Percentiles rank a stretch among this genome's conserved stretches.
These are phyloP conservation scores for Ashbya aceris DNA, from an alignment of 1,139 yeast genomes.

Conservation along the genomic window DNA sequence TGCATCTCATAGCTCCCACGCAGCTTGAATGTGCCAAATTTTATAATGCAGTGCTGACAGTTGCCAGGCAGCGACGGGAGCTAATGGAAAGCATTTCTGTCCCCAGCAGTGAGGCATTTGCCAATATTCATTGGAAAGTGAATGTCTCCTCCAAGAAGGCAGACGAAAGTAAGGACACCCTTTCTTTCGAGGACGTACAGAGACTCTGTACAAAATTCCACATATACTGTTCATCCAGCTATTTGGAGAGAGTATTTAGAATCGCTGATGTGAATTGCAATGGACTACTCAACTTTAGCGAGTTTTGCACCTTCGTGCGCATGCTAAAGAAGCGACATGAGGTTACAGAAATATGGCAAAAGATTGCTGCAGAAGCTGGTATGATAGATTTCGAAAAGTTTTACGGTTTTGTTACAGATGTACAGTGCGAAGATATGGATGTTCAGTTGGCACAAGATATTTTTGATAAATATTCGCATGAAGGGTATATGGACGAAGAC, in stretches of 20 bases:
- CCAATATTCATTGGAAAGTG: slow-evolving; percentile 48
- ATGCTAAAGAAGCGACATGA: slow-evolving; percentile 44
- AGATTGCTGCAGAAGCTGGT: slow-evolving; percentile 6
- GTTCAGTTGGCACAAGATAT: slow-evolving; percentile 30
- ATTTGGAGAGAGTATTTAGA: slow-evolving; percentile 37
- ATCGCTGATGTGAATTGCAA: slow-evolving; percentile 40
- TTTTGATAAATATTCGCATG: slow-evolving; percentile 38
- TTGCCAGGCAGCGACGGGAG: slow-evolving; percentile 42
- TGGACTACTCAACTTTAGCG: slow-evolving; percentile 50
- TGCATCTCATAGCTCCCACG: slow-evolving; percentile 70
- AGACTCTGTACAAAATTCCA: slow-evolving; percentile 59
- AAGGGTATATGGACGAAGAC: slow-evolving; percentile 18
- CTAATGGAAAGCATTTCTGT: slow-evolving; percentile 44
- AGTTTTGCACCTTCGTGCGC: slow-evolving; percentile 65
- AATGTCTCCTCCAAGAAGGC: slow-evolving; percentile 35
- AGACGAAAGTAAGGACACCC: slow-evolving; percentile 33
- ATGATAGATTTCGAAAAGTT: slow-evolving; percentile 35
- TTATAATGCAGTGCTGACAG: slow-evolving; percentile 36
- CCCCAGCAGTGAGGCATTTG: slow-evolving; percentile 44
- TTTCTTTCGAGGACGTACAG: slow-evolving; percentile 62
- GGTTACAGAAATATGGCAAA: slow-evolving; percentile 35
- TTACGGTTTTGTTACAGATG: slow-evolving; percentile 36
- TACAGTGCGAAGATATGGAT: slow-evolving; percentile 43
- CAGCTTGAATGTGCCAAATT: slow-evolving; percentile 52
- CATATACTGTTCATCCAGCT: slow-evolving; percentile 46